These are phyloP conservation scores for Straminergon stramineum DNA, from an alignment of 225 moss, liverwort and hornwort species.

Conservation along the genomic window DNA sequence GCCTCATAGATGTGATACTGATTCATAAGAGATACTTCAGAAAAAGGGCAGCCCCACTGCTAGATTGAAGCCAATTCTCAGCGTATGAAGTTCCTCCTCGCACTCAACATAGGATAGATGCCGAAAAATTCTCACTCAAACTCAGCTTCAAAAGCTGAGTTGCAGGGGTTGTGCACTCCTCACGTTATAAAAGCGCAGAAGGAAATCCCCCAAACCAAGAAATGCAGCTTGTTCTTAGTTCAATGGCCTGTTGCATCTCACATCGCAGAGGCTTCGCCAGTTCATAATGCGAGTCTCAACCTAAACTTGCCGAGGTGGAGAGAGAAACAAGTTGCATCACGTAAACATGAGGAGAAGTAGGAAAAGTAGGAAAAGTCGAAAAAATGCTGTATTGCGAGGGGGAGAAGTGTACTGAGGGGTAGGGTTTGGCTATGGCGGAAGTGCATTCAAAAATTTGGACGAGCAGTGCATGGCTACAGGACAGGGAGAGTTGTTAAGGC, in stretches of 20 bases:
- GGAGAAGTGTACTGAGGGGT: not conserved
- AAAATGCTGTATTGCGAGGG: not conserved
- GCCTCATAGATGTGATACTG: constrained; percentile 98
- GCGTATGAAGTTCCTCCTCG: not conserved
- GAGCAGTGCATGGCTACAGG: not conserved
- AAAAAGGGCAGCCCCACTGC: constrained; percentile 6
- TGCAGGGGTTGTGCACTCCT: not conserved
- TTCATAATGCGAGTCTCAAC: not conserved
- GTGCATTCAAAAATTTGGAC: constrained; percentile 11
- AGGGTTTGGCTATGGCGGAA: constrained; percentile 28
- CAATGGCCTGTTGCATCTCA: constrained; percentile 4
- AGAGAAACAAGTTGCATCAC: not conserved
- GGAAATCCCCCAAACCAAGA: not conserved
- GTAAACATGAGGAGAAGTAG: not conserved
- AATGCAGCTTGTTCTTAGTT: not conserved
- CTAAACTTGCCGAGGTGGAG: not conserved
- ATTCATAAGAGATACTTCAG: constrained; percentile 64
- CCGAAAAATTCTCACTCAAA: not conserved
- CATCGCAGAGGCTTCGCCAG: constrained; percentile 5
- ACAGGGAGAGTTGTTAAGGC: not conserved
- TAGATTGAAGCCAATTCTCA: constrained; percentile 17
- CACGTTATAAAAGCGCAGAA: not conserved
- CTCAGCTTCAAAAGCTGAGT: not conserved
- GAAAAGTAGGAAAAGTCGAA: too few species aligned
- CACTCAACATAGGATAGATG: not conserved